phyloP scores from a whole-genome alignment of 2,329 filamentous ascomycete genomes.

The Cordyceps pruinosa region DNA sequence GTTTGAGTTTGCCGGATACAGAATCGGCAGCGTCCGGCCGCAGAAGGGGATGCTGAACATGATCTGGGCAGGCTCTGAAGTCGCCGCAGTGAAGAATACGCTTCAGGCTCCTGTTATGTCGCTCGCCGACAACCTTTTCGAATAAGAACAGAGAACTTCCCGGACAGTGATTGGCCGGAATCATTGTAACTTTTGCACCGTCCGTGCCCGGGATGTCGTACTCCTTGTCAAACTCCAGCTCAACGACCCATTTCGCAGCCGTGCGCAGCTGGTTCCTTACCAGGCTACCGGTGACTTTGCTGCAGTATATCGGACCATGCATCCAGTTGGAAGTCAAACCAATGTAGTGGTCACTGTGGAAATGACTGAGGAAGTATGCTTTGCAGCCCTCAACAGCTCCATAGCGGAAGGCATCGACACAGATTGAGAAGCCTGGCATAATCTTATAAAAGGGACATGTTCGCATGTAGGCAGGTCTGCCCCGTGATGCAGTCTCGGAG shows the following conservation, averaged over 20 bases:
- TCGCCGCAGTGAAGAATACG: constrained; percentile 92
- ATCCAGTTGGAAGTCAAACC: constrained; percentile 82
- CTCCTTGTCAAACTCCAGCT: constrained; percentile 76
- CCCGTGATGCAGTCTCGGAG: constrained; percentile 67
- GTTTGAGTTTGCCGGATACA: constrained; percentile 61
- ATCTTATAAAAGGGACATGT: constrained; percentile 99
- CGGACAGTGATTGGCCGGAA: constrained; percentile 92
- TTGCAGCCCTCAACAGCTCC: constrained; percentile 86
- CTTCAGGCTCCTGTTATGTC: constrained; percentile 55
- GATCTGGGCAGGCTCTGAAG: constrained; percentile 81
- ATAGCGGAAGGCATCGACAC: constrained; percentile 93
- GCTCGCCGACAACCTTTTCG: constrained; percentile 64
- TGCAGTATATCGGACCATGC: constrained; percentile 95
- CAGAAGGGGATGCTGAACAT: constrained; percentile 75
- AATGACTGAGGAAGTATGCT: constrained; percentile 95
- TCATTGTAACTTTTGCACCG: constrained; percentile 86
- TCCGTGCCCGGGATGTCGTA: constrained; percentile 74
- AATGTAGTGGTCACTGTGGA: constrained; percentile 96
- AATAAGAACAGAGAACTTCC: constrained; percentile 92
- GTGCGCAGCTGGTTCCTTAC: constrained; percentile 82
- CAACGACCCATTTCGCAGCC: constrained; percentile 75
- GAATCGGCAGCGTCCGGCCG: constrained; percentile 66
- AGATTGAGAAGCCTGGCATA: constrained; percentile 84
- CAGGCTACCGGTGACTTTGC: constrained; percentile 82
- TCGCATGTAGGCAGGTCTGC: constrained; percentile 78